phyloP scores from a whole-genome alignment of 139 green algal species.

The Closterium sp. region DNA sequence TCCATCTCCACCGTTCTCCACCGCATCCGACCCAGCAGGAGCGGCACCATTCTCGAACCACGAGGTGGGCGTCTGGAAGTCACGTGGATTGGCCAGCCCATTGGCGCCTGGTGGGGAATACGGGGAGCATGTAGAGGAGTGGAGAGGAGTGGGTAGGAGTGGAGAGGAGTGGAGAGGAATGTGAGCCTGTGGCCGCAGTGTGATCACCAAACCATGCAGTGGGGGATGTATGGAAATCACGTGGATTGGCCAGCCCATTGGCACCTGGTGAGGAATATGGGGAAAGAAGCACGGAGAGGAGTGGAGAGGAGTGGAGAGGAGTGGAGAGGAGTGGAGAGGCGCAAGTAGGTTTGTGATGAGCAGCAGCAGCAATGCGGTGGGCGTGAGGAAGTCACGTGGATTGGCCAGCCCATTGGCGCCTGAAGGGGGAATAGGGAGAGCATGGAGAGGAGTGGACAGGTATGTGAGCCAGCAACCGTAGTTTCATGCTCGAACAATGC shows the following conservation, averaged over 20 bases:
- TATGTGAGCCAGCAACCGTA: no score
- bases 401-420: slow-evolving; percentile 87
- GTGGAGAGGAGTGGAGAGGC: no score
- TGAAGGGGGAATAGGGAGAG: slow-evolving; percentile 11
- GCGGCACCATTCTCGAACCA: slow-evolving; percentile 72
- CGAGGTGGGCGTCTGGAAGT: slow-evolving; percentile 83
- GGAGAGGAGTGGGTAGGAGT: no score
- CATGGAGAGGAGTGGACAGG: no score
- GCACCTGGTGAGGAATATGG: slow-evolving; percentile 55
- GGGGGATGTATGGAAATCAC: slow-evolving; percentile 91
- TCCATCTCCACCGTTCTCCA: slow-evolving; percentile 65
- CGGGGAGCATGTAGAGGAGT: no score
- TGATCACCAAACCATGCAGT: no score
- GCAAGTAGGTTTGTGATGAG: no score
- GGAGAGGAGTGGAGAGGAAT: no score
- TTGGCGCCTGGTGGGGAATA: slow-evolving; percentile 68
- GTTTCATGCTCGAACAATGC: slow-evolving; percentile 86
- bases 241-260: slow-evolving; percentile 85
- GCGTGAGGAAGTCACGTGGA: slow-evolving; percentile 84
- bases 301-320: no score
- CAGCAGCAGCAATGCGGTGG: no score
- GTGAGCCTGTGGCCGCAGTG: no score
- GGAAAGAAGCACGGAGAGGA: no score
- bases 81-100: slow-evolving; percentile 80
- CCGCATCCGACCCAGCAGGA: slow-evolving; percentile 58